Base-by-base conservation (phyloP, 2,329 filamentous ascomycete genomes). In the Pleoardoris graminearum region DNA sequence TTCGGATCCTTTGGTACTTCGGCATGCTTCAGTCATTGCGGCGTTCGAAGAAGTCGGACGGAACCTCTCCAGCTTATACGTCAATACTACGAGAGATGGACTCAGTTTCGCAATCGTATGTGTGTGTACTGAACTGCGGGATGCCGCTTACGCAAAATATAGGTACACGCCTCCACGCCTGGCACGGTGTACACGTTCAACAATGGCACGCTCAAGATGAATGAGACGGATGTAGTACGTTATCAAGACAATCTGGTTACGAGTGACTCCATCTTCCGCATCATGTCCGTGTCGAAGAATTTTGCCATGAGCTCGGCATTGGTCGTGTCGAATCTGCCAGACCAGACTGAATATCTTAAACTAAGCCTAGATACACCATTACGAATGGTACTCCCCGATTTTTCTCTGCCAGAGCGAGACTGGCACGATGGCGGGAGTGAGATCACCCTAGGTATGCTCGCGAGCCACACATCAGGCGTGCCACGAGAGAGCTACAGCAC, bases 371-470 rank as follows among this genome's bases (percentile, higher is more conserved):
- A 67, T n/a, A 62, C 65, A 1, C 67, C 57, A 8, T 56, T 69
- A 2, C 59, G 63, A 3, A 27, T 42, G 4, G 39, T 65, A 0
- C 58, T 71, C 8, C 65, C 68, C 0, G 43, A 57, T 1, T 70
- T 71, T 16, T 42, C 53, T 3, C 53, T 71, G 0, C 59, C 56
- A 3, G 32, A 60, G 11, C 45, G 36, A 21, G 68, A 71, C 50
- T 71, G 68, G 68, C 38, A 58, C 16, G 58, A 66, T 49, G 68
- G 68, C 2, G 68, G 68, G 7, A 66, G 62, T 22, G 66, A 69
- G 8, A 70, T 71, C 25, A 69, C 67, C 0, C 38, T 71, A 23
- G 51, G 58, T 3, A 69, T 71, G 67, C 55, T 70, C n/a, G 67
- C 65, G 4, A 68, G 61, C n/a, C 67, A 71, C 16, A 71, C 54